Evolutionary conservation across 768 basidiomycete genomes (phyloP), one percentile per base, ranked within the genome.

Genomic region (Calocera cornea): DNA sequence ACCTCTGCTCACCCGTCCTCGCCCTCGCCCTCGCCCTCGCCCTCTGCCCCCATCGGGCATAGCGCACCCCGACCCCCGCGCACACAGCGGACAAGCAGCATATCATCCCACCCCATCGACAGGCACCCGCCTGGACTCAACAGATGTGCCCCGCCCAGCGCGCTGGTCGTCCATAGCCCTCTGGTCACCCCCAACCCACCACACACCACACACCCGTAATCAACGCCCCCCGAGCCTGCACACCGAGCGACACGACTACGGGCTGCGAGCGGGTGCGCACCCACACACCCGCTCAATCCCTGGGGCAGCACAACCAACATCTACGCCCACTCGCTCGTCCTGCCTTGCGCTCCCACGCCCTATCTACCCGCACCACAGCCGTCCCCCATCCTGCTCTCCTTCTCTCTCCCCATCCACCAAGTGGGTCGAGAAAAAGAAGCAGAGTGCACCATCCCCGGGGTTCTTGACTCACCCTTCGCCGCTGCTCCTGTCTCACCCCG

Each of bases 101-200:
- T 14, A 38, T 5, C 36, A 38, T 5, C 36, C 5, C 14, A 38
- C 14, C 36, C n/a, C n/a, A n/a, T n/a, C n/a, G n/a, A n/a, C n/a
- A n/a, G n/a, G 36, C 36, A 38, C 36, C 5, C 36, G 7, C 36
- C 36, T 38, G 36, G 36, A 38, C 36, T 60, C 54, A 60, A 60
- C 54, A 60, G 54, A 60, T 27, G 54, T 60, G 54, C 27, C 54
- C 54, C 54, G 54, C 54, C 54, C 11, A 19, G 31, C 54, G 54
- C 31, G 54, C 54, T 10, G 54, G 31, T 60, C 54, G 22, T 60
- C 54, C 54, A 60, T 60, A 60, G 54, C 22, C 14, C 31, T 16
- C 54, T 60, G 2, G 16, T 60, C 54, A 60, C 14, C 31, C 14
- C 27, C 31, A 10, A 29, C 12, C 24, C 49, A 11, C 12, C 24